Evolutionary conservation across 768 basidiomycete species (phyloP).

Genomic region (Panus rudis): DNA sequence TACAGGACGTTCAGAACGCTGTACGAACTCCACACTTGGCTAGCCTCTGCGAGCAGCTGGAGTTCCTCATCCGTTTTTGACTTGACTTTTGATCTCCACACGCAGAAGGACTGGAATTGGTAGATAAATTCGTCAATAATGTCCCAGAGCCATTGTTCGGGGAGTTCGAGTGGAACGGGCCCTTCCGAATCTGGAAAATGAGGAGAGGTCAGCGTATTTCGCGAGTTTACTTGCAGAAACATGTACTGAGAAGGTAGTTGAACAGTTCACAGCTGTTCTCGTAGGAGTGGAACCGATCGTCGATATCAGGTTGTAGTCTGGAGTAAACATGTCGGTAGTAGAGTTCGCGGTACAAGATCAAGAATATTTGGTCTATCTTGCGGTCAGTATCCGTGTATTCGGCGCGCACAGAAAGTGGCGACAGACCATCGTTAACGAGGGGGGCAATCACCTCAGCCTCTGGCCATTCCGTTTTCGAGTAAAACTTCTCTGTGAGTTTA

Average conservation of each 20-base stretch:
- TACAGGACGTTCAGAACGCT: slow-evolving; percentile 97
- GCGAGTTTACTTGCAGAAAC: slow-evolving; percentile 30
- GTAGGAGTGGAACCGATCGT: slow-evolving; percentile 97
- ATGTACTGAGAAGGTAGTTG: slow-evolving; percentile 96
- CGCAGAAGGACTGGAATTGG: slow-evolving; percentile 94
- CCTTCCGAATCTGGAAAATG: slow-evolving; percentile 76
- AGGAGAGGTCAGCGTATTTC: neutral
- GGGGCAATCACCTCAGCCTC: slow-evolving; percentile 95
- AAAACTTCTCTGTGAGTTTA: slow-evolving; percentile 93
- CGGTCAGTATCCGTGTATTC: neutral
- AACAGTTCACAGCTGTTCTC: slow-evolving; percentile 98
- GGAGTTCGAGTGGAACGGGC: slow-evolving; percentile 87
- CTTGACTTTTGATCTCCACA: slow-evolving; percentile 82
- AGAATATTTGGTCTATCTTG: slow-evolving; percentile 86
- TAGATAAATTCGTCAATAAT: slow-evolving; percentile 98
- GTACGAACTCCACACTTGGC: slow-evolving; percentile 93
- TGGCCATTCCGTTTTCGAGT: slow-evolving; percentile 92
- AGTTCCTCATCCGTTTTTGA: slow-evolving; percentile 89
- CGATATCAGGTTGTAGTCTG: slow-evolving; percentile 88
- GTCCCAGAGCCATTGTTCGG: slow-evolving; percentile 98
- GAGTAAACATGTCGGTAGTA: slow-evolving; percentile 97
- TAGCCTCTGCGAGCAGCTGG: slow-evolving; percentile 68
- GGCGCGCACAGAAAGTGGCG: neutral
- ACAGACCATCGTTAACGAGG: slow-evolving; percentile 83
- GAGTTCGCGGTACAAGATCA: slow-evolving; percentile 93